phyloP scores from a whole-genome alignment of 257 asterid genomes.

The Lycium ferocissimum region DNA sequence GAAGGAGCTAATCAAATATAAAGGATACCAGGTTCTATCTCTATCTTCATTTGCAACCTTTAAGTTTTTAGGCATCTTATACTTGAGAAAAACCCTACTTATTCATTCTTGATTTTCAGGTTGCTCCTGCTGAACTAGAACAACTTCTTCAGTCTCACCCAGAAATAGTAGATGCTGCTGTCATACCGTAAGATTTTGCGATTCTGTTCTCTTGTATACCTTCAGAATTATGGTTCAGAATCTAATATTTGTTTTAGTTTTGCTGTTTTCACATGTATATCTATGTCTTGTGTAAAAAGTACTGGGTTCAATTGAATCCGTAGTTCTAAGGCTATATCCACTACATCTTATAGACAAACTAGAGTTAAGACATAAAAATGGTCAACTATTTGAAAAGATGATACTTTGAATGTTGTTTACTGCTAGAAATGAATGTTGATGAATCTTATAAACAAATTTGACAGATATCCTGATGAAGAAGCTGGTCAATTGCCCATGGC shows the following conservation, averaged over 20 bases:
- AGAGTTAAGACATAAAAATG: background rate
- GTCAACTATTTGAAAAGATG: background rate
- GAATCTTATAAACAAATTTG: background rate
- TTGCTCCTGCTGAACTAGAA: slow-evolving; percentile 67
- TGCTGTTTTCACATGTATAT: no score
- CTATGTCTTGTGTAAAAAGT: no score
- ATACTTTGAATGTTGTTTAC: background rate
- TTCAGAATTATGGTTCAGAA: no score
- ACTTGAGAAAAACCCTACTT: background rate
- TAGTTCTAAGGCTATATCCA: no score
- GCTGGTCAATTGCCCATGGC: slow-evolving; percentile 69
- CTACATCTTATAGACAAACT: background rate
- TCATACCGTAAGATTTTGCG: slow-evolving; percentile 49
- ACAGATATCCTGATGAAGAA: slow-evolving; percentile 60
- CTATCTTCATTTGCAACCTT: background rate
- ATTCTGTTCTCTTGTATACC: background rate
- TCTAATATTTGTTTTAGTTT: no score
- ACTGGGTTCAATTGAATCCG: no score
- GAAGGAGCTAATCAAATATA: slow-evolving; percentile 64
- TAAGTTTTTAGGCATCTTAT: background rate
- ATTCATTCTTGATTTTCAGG: slow-evolving; percentile 42
- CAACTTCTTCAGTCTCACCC: slow-evolving; percentile 60
- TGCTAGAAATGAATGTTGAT: background rate
- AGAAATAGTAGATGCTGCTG: slow-evolving; percentile 61
- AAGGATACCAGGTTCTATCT: slow-evolving; percentile 61